Evolutionary conservation across 495 filamentous ascomycete genomes (phyloP).

Genomic region (Penicillium coffeae): DNA sequence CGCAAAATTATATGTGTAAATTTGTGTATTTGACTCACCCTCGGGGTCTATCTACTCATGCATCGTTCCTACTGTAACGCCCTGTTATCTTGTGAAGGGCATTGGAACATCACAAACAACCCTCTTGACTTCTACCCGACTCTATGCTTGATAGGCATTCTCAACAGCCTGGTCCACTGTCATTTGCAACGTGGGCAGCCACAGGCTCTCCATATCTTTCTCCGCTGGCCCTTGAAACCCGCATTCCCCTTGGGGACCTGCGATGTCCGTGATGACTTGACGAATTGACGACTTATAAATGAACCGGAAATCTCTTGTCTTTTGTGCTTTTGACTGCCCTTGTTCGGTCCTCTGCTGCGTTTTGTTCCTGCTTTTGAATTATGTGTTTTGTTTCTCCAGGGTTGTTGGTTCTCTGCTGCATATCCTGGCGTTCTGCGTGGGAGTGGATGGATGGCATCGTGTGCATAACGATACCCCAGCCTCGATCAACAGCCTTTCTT

Average conservation of each 20-base stretch:
- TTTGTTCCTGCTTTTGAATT: constrained; percentile 19
- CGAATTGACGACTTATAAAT: constrained; percentile 43
- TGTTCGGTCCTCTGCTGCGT: constrained; percentile 2
- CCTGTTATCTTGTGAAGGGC: not conserved
- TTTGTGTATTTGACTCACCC: constrained; percentile 8
- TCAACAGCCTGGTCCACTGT: not conserved
- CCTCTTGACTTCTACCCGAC: constrained; percentile 6
- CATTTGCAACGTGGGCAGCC: not conserved
- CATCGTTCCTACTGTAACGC: not conserved
- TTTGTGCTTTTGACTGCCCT: constrained; percentile 7
- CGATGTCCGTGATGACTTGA: constrained; percentile 36
- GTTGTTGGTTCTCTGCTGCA: constrained; percentile 23
- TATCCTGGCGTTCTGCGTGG: constrained; percentile 34
- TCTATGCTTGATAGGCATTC: not conserved
- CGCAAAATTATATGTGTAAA: constrained; percentile 39
- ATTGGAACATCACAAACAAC: too few species aligned
- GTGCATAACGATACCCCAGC: constrained; percentile 42
- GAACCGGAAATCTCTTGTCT: constrained; percentile 21
- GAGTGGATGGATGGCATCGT: constrained; percentile 27
- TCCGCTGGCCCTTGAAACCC: constrained; percentile 6
- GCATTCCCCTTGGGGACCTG: constrained; percentile 4
- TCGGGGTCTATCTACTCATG: not conserved
- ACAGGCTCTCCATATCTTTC: not conserved
- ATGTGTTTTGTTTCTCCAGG: constrained; percentile 18
- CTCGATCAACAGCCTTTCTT: constrained; percentile 31